Percentiles rank a stretch among this genome's conserved stretches.
phyloP scores from a whole-genome alignment of 768 basidiomycete genomes.

The Boletellus ananas region DNA sequence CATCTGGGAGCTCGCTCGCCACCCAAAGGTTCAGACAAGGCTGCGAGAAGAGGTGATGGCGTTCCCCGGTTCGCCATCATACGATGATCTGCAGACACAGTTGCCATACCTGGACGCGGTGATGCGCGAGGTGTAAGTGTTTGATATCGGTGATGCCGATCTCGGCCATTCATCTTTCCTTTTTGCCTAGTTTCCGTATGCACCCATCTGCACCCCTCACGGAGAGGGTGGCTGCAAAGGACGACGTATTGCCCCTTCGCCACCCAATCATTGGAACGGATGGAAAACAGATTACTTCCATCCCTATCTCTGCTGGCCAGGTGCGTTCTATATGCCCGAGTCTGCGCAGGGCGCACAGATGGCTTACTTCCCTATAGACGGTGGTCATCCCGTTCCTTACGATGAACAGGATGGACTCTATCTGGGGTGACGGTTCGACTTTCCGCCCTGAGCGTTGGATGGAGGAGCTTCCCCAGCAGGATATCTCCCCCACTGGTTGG shows the following conservation, averaged over 20 bases:
- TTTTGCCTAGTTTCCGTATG: neutral
- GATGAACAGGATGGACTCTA: conserved; percentile 2
- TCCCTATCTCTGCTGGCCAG: conserved; percentile 4
- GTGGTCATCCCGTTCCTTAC: conserved; percentile 1
- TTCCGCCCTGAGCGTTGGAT: conserved; percentile 3
- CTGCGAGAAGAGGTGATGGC: conserved; percentile 3
- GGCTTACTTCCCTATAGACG: neutral
- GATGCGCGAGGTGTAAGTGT: conserved; percentile 5
- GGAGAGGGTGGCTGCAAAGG: conserved; percentile 3
- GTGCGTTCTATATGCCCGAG: neutral
- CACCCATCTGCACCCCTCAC: conserved; percentile 2
- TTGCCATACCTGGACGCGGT: conserved; percentile 6
- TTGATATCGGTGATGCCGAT: neutral
- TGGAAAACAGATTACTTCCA: conserved; percentile 3
- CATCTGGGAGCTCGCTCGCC: conserved; percentile 7
- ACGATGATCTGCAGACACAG: conserved; percentile 6
- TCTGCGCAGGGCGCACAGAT: too few relatives aligned
- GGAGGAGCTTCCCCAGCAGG: conserved; percentile 1
- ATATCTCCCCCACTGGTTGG: conserved; percentile 4
- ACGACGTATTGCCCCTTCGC: conserved; percentile 3
- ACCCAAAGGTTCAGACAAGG: neutral
- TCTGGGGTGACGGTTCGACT: neutral
- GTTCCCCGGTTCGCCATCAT: neutral
- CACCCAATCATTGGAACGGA: neutral
- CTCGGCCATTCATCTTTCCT: neutral